A percentile compares a stretch with the other conserved stretches of the same genome.
These are phyloP conservation scores for Notholithocarpus densiflorus DNA, from an alignment of 306 rosid genomes.

Conservation along the genomic window DNA sequence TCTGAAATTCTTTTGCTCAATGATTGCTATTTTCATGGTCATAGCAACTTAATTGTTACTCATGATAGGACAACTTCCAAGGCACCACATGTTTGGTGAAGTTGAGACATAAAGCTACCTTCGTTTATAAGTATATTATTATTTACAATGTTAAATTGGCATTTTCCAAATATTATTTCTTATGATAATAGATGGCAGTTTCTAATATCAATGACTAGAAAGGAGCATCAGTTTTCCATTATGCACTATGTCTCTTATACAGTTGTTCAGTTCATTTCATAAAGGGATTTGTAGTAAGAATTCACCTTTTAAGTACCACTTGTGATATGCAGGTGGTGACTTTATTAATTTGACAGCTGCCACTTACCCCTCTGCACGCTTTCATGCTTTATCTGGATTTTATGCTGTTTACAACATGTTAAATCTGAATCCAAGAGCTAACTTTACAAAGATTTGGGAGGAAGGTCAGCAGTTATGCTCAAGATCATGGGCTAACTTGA, in stretches of 20 bases:
- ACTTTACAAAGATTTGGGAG: slow-evolving; percentile 61
- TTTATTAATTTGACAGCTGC: slow-evolving; percentile 46
- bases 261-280: neutral
- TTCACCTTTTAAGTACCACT: slow-evolving; percentile 2
- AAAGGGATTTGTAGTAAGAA: slow-evolving; percentile 4
- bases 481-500: slow-evolving; percentile 47
- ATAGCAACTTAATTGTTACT: neutral
- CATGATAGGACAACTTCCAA: neutral
- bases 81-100: slow-evolving; percentile 5
- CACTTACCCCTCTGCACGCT: slow-evolving; percentile 38
- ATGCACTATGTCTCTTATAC: neutral
- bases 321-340: slow-evolving; percentile 50
- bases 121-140: neutral
- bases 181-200: neutral
- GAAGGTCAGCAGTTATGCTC: slow-evolving; percentile 69
- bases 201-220: neutral
- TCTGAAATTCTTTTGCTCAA: neutral
- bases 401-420: slow-evolving; percentile 64
- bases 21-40: neutral
- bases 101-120: slow-evolving; percentile 1
- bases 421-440: slow-evolving; percentile 62
- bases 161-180: neutral
- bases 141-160: neutral
- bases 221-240: neutral
- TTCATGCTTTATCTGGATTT: slow-evolving; percentile 82